Evolutionary conservation across 2,329 filamentous ascomycete genomes (phyloP).

Genomic region (Pseudogymnoascus sp.): DNA sequence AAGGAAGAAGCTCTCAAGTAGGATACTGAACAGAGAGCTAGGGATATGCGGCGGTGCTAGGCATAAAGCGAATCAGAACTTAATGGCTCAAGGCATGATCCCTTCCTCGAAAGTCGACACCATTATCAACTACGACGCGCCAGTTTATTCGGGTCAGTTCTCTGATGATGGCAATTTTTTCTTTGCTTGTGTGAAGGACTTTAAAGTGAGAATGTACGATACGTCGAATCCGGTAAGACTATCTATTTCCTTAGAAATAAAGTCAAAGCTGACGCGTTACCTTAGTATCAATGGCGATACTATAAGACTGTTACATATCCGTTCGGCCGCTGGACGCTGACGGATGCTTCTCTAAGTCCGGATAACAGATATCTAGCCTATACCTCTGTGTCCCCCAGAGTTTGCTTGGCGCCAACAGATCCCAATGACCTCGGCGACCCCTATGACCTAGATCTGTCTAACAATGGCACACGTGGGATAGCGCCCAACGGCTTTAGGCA

Average conservation of each 20-base stretch:
- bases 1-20: conserved; percentile 55
- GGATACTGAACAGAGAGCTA: conserved; percentile 74
- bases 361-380: conserved; percentile 91
- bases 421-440: conserved; percentile 74
- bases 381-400: conserved; percentile 74
- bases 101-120: conserved; percentile 72
- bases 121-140: conserved; percentile 76
- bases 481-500: not conserved
- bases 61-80: conserved; percentile 49
- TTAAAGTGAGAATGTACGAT: conserved; percentile 93
- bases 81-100: conserved; percentile 67
- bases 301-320: conserved; percentile 86
- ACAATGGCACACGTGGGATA: conserved; percentile 30
- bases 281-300: conserved; percentile 75
- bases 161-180: conserved; percentile 97
- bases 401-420: conserved; percentile 81
- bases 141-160: conserved; percentile 93
- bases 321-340: conserved; percentile 89
- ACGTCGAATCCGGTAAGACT: conserved; percentile 64
- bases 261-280: not conserved
- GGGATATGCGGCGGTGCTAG: conserved; percentile 56
- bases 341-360: conserved; percentile 81
- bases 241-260: not conserved
- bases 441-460: conserved; percentile 65
- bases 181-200: conserved; percentile 85